These are phyloP conservation scores for Biscogniauxia sp. DNA, from an alignment of 2,329 filamentous ascomycete species.

Conservation along the genomic window DNA sequence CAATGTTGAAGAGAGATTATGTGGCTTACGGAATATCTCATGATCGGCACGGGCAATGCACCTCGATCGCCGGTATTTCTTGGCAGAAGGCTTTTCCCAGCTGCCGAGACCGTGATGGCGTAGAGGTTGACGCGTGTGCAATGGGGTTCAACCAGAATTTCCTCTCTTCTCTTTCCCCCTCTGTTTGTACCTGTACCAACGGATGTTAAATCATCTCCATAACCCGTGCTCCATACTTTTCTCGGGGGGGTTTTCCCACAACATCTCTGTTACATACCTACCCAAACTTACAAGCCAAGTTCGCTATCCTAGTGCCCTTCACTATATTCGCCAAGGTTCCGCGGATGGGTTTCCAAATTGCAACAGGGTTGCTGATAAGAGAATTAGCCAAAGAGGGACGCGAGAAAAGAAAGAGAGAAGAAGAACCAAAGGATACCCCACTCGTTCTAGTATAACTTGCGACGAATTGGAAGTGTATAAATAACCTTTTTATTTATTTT, in stretches of 20 bases:
- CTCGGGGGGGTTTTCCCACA: not conserved
- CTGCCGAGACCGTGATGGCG: not conserved
- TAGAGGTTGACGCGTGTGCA: not conserved
- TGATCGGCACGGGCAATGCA: not conserved
- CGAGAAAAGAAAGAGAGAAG: not conserved
- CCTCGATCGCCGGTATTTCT: not conserved
- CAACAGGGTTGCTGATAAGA: not conserved
- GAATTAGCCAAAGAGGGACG: not conserved
- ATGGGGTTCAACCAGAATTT: not conserved
- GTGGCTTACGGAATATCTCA: not conserved
- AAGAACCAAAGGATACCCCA: not conserved
- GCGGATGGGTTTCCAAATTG: not conserved
- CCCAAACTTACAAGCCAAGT: too few relatives aligned
- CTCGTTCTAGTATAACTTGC: not conserved
- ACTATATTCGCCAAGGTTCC: too few relatives aligned
- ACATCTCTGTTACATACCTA: not conserved
- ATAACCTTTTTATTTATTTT: not conserved
- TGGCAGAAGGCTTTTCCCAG: not conserved
- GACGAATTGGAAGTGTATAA: not conserved
- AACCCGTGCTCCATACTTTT: not conserved
- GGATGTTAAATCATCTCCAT: not conserved
- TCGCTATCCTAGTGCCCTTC: too few relatives aligned
- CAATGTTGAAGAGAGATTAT: not conserved
- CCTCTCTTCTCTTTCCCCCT: not conserved
- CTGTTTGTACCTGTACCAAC: not conserved